phyloP scores from a whole-genome alignment of 2,329 filamentous ascomycete genomes.

The Penicillium occitanis region DNA sequence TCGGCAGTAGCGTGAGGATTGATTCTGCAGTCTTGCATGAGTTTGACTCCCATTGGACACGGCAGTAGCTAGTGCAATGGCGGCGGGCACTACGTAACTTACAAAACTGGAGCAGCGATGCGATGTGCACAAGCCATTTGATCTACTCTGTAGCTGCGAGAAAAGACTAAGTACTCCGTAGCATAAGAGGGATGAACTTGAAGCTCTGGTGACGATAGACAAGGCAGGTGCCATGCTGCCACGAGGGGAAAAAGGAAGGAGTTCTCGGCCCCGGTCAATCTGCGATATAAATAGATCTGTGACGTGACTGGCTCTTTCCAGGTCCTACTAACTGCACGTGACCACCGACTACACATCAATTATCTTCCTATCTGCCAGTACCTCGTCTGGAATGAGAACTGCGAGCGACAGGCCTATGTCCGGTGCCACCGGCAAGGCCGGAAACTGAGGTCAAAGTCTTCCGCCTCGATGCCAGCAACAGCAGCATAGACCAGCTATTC shows the following conservation, averaged over 20 bases:
- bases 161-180: no score
- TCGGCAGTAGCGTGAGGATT: constrained; percentile 22
- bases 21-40: constrained; percentile 15
- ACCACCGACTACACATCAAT: not conserved
- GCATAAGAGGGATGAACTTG: no score
- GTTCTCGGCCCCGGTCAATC: not conserved
- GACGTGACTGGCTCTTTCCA: not conserved
- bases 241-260: not conserved
- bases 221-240: not conserved
- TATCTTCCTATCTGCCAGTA: not conserved
- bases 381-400: not conserved
- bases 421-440: no score
- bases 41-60: not conserved
- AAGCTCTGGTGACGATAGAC: not conserved
- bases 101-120: constrained; percentile 1
- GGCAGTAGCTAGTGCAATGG: not conserved
- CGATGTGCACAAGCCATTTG: not conserved
- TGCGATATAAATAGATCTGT: not conserved
- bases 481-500: not conserved
- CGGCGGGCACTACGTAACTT: constrained; percentile 16
- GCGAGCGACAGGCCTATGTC: not conserved
- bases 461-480: not conserved
- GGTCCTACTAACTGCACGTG: not conserved
- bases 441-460: not conserved
- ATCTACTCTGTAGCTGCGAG: no score